A percentile compares a stretch with the other conserved stretches of the same genome.
Evolutionary conservation across 768 basidiomycete genomes (phyloP).

Genomic region (Phallus indusiatus): DNA sequence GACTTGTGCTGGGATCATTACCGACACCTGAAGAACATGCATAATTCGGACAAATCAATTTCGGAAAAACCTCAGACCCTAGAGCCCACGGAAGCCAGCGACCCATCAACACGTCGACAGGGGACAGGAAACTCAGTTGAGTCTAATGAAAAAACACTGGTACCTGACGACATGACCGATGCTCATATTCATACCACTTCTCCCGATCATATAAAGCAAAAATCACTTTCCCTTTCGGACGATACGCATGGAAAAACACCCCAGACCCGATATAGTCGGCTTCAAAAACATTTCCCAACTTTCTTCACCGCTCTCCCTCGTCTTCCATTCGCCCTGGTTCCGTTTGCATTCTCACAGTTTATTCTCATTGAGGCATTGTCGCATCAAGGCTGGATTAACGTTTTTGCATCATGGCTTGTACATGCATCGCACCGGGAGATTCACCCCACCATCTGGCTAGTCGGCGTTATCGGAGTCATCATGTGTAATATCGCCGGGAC

Average conservation of each 20-base stretch:
- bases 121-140: neutral
- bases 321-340: constrained; percentile 73
- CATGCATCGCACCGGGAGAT: constrained; percentile 34
- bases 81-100: neutral
- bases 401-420: constrained; percentile 60
- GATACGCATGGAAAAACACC: constrained; percentile 1
- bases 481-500: constrained; percentile 79
- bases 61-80: neutral
- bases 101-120: neutral
- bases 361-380: constrained; percentile 82
- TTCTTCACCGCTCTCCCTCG: constrained; percentile 53
- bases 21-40: constrained; percentile 24
- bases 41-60: neutral
- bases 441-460: constrained; percentile 48
- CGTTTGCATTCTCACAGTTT: constrained; percentile 92
- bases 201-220: neutral
- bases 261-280: constrained; percentile 1
- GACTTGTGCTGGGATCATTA: constrained; percentile 51
- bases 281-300: constrained; percentile 50
- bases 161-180: neutral
- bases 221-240: constrained; percentile 8
- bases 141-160: neutral
- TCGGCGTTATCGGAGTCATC: constrained; percentile 63
- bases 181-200: neutral
- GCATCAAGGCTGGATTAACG: constrained; percentile 77